Conservation (phyloP, 2,329 filamentous ascomycete genomes). For the Aspergillus brasiliensis region DNA sequence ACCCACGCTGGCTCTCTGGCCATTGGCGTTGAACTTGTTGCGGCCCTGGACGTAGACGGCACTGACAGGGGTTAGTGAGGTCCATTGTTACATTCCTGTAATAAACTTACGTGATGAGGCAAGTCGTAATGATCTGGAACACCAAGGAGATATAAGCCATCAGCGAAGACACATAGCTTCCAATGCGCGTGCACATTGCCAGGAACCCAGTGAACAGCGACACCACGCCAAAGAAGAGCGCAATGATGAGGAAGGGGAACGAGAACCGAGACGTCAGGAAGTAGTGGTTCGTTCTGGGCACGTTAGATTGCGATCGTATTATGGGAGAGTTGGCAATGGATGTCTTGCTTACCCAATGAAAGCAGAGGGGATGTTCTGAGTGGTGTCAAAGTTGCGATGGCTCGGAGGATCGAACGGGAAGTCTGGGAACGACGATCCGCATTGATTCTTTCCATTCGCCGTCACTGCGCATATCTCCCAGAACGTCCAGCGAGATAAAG, state of each 20-base stretch:
- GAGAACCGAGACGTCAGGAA: constrained; percentile 89
- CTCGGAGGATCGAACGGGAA: constrained; percentile 66
- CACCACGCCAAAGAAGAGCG: constrained; percentile 69
- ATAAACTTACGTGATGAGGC: constrained; percentile 64
- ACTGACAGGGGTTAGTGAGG: constrained; percentile 41
- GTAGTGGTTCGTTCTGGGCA: constrained; percentile 61
- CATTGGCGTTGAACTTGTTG: constrained; percentile 55
- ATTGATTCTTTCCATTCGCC: constrained; percentile 61
- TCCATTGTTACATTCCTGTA: neutral
- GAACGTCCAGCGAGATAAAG: constrained; percentile 81
- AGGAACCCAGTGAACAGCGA: constrained; percentile 51
- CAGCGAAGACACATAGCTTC: constrained; percentile 54
- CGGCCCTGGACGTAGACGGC: constrained; percentile 63
- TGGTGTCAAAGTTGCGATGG: constrained; percentile 61
- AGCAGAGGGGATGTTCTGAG: constrained; percentile 52
- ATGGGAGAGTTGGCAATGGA: constrained; percentile 1
- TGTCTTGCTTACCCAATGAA: constrained; percentile 54
- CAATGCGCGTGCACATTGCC: constrained; percentile 56
- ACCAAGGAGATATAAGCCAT: constrained; percentile 56
- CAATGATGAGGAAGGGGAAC: constrained; percentile 87
- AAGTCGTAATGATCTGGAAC: constrained; percentile 60
- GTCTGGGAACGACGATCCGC: constrained; percentile 63
- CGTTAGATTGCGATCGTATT: neutral
- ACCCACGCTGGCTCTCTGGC: constrained; percentile 55
- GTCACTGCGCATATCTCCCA: constrained; percentile 74